Percentiles rank a stretch among this genome's conserved stretches.
These are phyloP conservation scores for Paramecium biaurelia DNA, from an alignment of 73 alveolate genomes.

Conservation along the genomic window DNA sequence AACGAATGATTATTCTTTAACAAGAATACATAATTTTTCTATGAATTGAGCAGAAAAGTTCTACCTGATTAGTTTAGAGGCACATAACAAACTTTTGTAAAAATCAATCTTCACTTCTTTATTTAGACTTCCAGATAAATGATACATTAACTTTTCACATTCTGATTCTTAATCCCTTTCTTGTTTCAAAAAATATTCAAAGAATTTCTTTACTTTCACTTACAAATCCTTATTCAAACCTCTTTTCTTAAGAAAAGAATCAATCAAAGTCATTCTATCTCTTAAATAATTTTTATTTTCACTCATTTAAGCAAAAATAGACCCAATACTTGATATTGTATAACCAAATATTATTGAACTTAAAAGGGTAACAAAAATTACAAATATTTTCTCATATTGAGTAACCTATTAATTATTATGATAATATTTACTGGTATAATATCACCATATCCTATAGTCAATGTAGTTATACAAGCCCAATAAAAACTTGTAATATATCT, in stretches of 20 bases:
- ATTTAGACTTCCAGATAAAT: background rate
- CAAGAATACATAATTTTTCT: background rate
- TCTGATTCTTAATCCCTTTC: constrained; percentile 3
- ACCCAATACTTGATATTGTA: constrained; percentile 56
- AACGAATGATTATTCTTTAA: constrained; percentile 56
- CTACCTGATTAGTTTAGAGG: background rate
- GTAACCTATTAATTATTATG: background rate
- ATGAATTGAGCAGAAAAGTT: constrained; percentile 43
- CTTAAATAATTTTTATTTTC: constrained; percentile 18
- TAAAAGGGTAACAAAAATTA: constrained; percentile 22
- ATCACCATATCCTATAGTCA: constrained; percentile 50
- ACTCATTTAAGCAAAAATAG: constrained; percentile 39
- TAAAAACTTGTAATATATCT: constrained; percentile 33
- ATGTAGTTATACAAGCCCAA: constrained; percentile 54
- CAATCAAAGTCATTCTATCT: constrained; percentile 51
- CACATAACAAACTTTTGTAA: background rate
- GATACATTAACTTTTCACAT: constrained; percentile 29
- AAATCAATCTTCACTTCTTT: constrained; percentile 54
- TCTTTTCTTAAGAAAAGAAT: constrained; percentile 1
- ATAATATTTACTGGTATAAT: background rate
- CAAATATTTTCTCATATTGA: constrained; percentile 45
- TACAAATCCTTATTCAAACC: constrained; percentile 31
- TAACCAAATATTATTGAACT: constrained; percentile 53
- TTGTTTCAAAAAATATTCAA: constrained; percentile 36
- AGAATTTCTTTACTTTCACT: constrained; percentile 51